phyloP scores from a whole-genome alignment of 352 stramenopile genomes.

The Albugo laibachii region DNA sequence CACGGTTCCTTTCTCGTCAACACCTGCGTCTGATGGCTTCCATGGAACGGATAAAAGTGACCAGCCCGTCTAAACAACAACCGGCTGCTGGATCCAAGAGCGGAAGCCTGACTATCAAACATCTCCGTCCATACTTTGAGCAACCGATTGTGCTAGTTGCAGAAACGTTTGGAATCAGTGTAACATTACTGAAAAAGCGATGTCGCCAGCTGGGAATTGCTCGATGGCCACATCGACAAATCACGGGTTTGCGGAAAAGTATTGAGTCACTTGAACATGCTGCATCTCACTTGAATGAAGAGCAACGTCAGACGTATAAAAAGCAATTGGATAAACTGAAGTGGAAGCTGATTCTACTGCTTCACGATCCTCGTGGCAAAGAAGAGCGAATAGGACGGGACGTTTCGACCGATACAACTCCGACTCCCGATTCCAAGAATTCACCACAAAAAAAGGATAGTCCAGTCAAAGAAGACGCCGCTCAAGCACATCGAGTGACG shows the following conservation, averaged over 20 bases:
- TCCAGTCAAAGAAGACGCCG: no score
- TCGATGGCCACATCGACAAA: slow-evolving; percentile 69
- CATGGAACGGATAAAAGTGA: no score
- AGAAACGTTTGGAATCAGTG: slow-evolving; percentile 57
- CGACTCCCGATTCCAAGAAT: no score
- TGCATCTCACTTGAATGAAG: slow-evolving; percentile 9
- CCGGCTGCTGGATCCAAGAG: no score
- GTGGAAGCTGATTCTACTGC: neutral
- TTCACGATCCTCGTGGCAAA: neutral
- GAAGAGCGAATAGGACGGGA: no score
- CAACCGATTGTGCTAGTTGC: slow-evolving; percentile 61
- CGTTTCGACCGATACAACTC: no score
- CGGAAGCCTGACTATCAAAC: slow-evolving; percentile 52
- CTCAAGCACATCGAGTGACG: no score
- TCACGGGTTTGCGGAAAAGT: slow-evolving; percentile 72
- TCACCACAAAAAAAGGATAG: no score
- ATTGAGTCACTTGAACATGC: slow-evolving; percentile 73
- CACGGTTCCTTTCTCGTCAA: no score
- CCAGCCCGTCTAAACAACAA: no score
- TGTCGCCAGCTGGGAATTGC: slow-evolving; percentile 59
- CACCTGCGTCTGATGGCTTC: no score
- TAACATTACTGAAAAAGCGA: slow-evolving; percentile 75
- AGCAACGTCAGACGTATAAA: neutral
- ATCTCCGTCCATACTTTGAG: slow-evolving; percentile 69
- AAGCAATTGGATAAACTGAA: neutral